Evolutionary conservation across 805 yeast genomes (phyloP), one percentile per base, ranked within the genome.

Genomic region (Yarrowia keelungensis): DNA sequence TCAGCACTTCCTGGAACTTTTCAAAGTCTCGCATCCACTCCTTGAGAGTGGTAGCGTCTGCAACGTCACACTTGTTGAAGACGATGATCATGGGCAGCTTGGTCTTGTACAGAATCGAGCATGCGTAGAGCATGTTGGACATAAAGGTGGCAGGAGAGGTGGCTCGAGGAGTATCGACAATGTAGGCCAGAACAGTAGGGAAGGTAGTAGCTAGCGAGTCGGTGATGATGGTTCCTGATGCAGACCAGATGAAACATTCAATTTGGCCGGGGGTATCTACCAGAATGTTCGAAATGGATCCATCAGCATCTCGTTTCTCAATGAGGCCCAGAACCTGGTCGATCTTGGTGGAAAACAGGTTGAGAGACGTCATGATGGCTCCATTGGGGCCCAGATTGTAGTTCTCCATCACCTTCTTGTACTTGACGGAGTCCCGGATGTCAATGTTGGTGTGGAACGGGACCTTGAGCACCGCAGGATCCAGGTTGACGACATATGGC

Each of bases 1-100:
- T 83, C 69, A 94, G 80, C 1, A 97, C 97, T 26, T 79, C 80
- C 78, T 94, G 98, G 82, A 95, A 95, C 15, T 87, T 83, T 78
- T 94, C 98, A 78, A 95, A 95, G 79, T 95, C 99, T 1, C 89
- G 86, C 98, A 95, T 92, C 99, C 99, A 95, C 72, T 91, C 96
- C 75, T 87, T 88, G 26, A 97, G 98, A 80, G 93, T 92, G 62
- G 85, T 89, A 0, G 96, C 91, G 70, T 89, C 89, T 73, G 88
- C 82, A 5, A 90, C 93, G 79, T 95, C 99, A 1, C 95, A 90
- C 79, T 95, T 95, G 81, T 95, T 95, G 83, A 95, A 95, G 1
- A 95, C 99, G 36, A 95, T 84, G 74, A 95, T 89, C 97, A 95
- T 92, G 16, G 99, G 99, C 69, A 95, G 83, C 76, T 94, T 93